Base-by-base conservation (phyloP, 1,139 yeast genomes). In the Sugiyamaella paludigena region DNA sequence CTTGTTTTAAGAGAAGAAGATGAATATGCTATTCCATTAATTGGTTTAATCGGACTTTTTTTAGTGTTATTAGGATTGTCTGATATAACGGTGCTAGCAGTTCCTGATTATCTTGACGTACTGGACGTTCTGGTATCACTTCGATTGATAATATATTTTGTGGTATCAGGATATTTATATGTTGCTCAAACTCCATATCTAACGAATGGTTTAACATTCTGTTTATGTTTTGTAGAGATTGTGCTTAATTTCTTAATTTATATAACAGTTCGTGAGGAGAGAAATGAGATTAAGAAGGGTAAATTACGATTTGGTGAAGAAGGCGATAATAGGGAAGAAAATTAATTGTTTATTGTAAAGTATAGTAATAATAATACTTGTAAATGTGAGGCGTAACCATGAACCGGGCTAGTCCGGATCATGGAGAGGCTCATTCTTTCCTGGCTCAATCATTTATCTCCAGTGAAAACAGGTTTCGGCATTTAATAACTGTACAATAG, bases 51-150 rank as follows among this genome's bases (percentile, higher is more conserved):
- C 19, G 73, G 78, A 1, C 58, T 76, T 9, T 55, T 74, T 28
- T 57, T 78, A 33, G 65, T 64, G 0, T 54, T 74, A 12, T 46
- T 52, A 26, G 71, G 62, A 1, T 36, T 65, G 6, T 53, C 64
- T 3, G 73, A 69, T 46, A 45, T 68, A 9, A 57, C 66, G 30
- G 53, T 60, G 4, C 53, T 65, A 26, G 52, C 53, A 19, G 58
- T 52, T 12, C 54, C 57, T 2, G 50, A 61, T 44, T 58, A 58
- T 16, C 58, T 69, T 42, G 74, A 74, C 12, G 82, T 78, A 64
- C 84, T 87, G 60, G 87, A 84, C 59, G 73, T 83, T 6, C 65
- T 83, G 12, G 83, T 87, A 2, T 95, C 96, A 7, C 58, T 79
- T 9, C 77, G 97, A 60, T 69, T 88, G 48, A 57, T 77, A 9